Conservation (phyloP, 768 basidiomycete genomes). For the Podaxis pistillaris region DNA sequence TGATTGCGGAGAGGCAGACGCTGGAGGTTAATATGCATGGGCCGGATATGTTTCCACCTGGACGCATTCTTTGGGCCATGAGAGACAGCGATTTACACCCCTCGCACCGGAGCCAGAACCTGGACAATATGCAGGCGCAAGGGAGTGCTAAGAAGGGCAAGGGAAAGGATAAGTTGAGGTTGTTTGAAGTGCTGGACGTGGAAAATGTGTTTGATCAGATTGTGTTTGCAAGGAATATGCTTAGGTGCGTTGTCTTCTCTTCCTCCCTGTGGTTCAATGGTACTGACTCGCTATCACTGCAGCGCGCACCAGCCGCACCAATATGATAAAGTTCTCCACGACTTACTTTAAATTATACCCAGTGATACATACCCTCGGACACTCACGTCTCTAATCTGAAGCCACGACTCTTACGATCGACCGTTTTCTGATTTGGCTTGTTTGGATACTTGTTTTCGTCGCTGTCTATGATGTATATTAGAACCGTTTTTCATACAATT, state of each 20-base stretch:
- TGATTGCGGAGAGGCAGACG: slow-evolving; percentile 78
- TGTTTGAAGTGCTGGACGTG: slow-evolving; percentile 78
- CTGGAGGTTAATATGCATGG: slow-evolving; percentile 83
- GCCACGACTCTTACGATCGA: not conserved
- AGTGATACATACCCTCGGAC: not conserved
- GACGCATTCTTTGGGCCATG: slow-evolving; percentile 77
- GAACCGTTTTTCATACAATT: no score
- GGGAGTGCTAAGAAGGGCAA: not conserved
- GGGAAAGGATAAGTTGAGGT: slow-evolving; percentile 51
- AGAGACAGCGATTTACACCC: slow-evolving; percentile 69
- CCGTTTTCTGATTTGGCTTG: not conserved
- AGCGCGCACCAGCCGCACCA: slow-evolving; percentile 80
- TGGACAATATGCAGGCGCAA: not conserved
- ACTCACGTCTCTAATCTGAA: no score
- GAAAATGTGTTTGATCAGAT: slow-evolving; percentile 80
- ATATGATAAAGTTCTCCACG: slow-evolving; percentile 74
- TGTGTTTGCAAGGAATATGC: slow-evolving; percentile 80
- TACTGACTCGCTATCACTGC: slow-evolving; percentile 10
- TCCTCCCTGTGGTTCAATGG: not conserved
- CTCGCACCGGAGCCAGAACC: slow-evolving; percentile 38
- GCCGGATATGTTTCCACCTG: slow-evolving; percentile 72
- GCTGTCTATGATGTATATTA: no score
- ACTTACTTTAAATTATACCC: slow-evolving; percentile 46
- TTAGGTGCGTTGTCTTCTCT: slow-evolving; percentile 46
- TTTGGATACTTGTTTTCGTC: no score